Percentiles rank a stretch among this genome's conserved stretches.
Evolutionary conservation across 371 early-diverging fungal species (phyloP).

Genomic region (Capillidium heterosporum): DNA sequence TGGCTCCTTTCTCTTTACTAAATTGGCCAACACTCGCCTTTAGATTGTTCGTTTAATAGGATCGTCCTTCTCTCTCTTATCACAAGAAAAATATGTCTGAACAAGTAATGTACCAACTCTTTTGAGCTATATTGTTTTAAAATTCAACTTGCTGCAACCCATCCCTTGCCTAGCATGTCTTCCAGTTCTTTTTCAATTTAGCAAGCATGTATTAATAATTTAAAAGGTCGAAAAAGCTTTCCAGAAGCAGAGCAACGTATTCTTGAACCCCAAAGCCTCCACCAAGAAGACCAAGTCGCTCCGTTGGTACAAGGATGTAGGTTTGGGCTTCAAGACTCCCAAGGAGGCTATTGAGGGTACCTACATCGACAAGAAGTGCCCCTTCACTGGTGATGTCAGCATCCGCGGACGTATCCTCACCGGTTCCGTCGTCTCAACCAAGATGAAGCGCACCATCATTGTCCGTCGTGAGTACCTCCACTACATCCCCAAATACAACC

Average conservation of each 20-base stretch:
- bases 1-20: background rate
- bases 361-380: constrained; percentile 99
- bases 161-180: background rate
- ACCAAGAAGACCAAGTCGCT: constrained; percentile 53
- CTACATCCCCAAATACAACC: constrained; percentile 99
- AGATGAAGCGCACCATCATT: constrained; percentile 98
- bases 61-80: background rate
- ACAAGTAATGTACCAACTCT: background rate
- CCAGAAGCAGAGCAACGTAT: constrained; percentile 94
- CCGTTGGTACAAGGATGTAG: constrained; percentile 96
- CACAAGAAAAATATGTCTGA: no score
- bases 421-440: constrained; percentile 92
- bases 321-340: constrained; percentile 99
- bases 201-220: background rate
- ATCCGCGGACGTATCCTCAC: constrained; percentile 98
- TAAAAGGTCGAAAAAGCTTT: constrained; percentile 66
- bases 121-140: background rate
- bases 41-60: no score
- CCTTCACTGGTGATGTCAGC: constrained; percentile 96
- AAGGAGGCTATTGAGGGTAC: constrained; percentile 88
- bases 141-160: background rate
- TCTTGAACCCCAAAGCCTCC: constrained; percentile 77
- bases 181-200: background rate
- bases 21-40: background rate
- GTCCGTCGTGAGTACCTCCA: constrained; percentile 98